Conservation (phyloP, 345 rosid species). For the Lepidium sativum region DNA sequence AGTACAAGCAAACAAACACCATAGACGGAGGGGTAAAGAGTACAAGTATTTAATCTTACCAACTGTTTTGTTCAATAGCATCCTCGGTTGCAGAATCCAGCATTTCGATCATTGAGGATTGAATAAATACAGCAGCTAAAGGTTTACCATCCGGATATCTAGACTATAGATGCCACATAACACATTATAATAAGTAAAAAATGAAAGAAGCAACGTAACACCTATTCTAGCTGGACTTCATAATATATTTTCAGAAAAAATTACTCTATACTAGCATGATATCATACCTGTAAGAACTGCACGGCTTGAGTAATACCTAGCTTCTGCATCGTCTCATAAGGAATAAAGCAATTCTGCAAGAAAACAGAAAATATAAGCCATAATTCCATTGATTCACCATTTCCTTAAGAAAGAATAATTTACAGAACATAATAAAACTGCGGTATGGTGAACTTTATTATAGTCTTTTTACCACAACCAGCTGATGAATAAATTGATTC, state of each 20-base stretch:
- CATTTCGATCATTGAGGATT: constrained; percentile 85
- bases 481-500: background rate
- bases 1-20: background rate
- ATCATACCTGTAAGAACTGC: constrained; percentile 82
- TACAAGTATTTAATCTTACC: constrained; percentile 42
- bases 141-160: constrained; percentile 91
- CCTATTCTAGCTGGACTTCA: background rate
- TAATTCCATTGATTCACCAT: background rate
- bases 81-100: constrained; percentile 79
- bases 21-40: background rate
- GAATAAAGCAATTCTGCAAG: constrained; percentile 74
- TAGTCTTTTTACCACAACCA: background rate
- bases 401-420: background rate
- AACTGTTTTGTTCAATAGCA: constrained; percentile 76
- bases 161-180: constrained; percentile 56
- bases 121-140: constrained; percentile 63
- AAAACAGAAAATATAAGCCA: constrained; percentile 8
- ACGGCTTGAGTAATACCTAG: constrained; percentile 89
- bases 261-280: background rate
- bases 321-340: constrained; percentile 67
- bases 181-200: constrained; percentile 34
- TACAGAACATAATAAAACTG: background rate
- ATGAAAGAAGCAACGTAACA: background rate
- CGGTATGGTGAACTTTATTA: background rate
- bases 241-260: background rate